Base-by-base conservation (phyloP, 768 basidiomycete genomes). In the Tricholoma hemisulphureum region DNA sequence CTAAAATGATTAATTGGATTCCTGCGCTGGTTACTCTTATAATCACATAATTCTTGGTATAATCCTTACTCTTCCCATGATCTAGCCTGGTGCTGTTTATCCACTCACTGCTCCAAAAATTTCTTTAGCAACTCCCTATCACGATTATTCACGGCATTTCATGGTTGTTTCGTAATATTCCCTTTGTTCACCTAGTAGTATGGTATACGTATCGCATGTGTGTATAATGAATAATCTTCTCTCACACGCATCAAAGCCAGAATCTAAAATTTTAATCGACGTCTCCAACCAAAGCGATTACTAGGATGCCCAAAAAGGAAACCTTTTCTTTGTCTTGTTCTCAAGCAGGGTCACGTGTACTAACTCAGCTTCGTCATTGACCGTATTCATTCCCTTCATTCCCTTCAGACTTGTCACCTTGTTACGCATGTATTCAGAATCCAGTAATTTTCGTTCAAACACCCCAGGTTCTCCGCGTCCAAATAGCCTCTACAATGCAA, bases 1-100 rank as follows among this genome's bases (percentile, higher is more conserved):
- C 83, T 51, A 83, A 80, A 65, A 82, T 91, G 76, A 80, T 89
- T 58, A 82, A 85, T 55, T 92, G 88, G 88, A 89, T 91, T 58
- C 85, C 88, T 29, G 80, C 63, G 50, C 61, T 79, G 56, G 71
- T 79, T 21, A 57, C 65, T 48, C 64, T 72, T 45, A 76, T 79
- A 66, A 73, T 76, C 62, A 57, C 60, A 58, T 66, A 64, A 52
- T 57, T 32, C 21, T 48, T 46, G 18, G 46, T 61, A 61, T 67
- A 61, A 62, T 65, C 45, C 23, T 29, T 46, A 31, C 50, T 43
- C 50, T 6, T 16, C 31, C 46, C 31, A 28, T 29, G 26, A 28
- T 29, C 14, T 48, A 7, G 26, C 46, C 46, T 28, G 43, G 5
- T 6, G 24, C n/a, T 20, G 13, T 46, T 13, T 23, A 23, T 54